A percentile compares a stretch with the other conserved stretches of the same genome.
These are phyloP conservation scores for Umbelopsis sp. DNA, from an alignment of 192 early-diverging fungal genomes.

Conservation along the genomic window DNA sequence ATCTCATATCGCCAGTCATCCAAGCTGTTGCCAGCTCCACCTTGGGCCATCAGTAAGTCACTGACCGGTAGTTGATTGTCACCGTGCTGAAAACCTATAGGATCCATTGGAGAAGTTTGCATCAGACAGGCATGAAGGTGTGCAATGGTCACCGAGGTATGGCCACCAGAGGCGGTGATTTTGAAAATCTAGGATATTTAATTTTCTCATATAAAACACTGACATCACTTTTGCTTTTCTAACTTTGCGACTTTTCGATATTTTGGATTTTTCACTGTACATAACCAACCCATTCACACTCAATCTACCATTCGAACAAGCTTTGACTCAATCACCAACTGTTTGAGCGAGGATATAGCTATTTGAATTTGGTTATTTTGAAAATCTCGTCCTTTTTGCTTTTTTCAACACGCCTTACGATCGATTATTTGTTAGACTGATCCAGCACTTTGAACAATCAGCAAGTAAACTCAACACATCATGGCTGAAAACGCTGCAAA, in stretches of 20 bases:
- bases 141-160: neutral
- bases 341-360: neutral
- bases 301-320: slow-evolving; percentile 4
- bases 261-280: neutral
- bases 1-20: slow-evolving; percentile 73
- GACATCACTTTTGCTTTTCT: slow-evolving; percentile 14
- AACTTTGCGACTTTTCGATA: neutral
- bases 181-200: neutral
- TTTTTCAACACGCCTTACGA: neutral
- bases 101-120: slow-evolving; percentile 8
- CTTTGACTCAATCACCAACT: neutral
- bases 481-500: slow-evolving; percentile 72
- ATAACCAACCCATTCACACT: neutral
- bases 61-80: neutral
- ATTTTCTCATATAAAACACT: neutral
- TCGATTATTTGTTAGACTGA: neutral
- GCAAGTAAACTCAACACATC: neutral
- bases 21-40: slow-evolving; percentile 6
- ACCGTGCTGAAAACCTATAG: neutral
- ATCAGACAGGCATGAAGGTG: neutral
- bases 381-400: neutral
- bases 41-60: slow-evolving; percentile 1
- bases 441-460: neutral
- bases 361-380: slow-evolving; percentile 17
- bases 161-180: neutral